These are phyloP conservation scores for Tolypocladium tropicale DNA, from an alignment of 2,329 filamentous ascomycete genomes.

Conservation along the genomic window DNA sequence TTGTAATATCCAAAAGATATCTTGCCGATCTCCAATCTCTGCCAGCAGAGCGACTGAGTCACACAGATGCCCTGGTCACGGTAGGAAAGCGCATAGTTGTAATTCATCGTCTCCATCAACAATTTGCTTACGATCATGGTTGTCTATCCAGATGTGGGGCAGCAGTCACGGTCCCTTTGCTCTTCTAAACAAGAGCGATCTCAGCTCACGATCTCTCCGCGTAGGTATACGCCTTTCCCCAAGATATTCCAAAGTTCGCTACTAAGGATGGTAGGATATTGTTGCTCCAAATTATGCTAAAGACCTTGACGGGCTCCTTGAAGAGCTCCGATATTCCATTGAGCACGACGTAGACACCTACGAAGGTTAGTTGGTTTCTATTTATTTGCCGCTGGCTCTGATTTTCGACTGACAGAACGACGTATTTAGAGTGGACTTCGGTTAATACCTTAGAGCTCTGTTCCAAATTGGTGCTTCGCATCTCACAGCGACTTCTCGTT, in stretches of 20 bases:
- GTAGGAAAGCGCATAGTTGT: background rate
- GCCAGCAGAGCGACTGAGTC: background rate
- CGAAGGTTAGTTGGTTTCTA: background rate
- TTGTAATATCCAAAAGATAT: background rate
- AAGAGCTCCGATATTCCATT: background rate
- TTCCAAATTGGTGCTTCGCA: background rate
- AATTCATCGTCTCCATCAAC: background rate
- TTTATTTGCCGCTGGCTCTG: background rate
- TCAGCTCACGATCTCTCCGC: background rate
- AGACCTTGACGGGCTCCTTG: background rate
- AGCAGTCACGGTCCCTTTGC: background rate
- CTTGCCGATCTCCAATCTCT: background rate
- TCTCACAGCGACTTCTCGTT: background rate
- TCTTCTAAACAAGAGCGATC: background rate
- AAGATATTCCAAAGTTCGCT: background rate
- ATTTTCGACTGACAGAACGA: background rate
- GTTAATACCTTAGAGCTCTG: background rate
- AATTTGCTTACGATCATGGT: background rate
- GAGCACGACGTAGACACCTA: background rate
- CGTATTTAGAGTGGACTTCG: background rate
- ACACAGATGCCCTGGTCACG: background rate
- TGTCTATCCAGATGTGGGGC: background rate
- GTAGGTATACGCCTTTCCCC: background rate
- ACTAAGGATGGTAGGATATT: background rate
- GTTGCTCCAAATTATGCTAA: background rate